These are phyloP conservation scores for Eutypa lata DNA, from an alignment of 2,329 filamentous ascomycete species.

Conservation along the genomic window DNA sequence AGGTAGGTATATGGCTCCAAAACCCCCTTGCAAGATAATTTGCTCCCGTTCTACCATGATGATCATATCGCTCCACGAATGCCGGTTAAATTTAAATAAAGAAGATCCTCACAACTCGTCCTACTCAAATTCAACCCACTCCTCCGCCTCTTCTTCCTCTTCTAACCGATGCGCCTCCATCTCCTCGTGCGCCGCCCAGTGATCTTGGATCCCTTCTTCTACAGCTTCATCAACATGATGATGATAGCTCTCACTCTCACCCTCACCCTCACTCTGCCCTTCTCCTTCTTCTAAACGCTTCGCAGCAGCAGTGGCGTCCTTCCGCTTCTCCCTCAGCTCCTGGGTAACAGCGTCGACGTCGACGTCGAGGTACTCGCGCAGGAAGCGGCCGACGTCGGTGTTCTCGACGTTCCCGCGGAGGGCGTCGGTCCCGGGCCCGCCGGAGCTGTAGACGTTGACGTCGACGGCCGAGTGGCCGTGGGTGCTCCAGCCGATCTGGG, in stretches of 20 bases:
- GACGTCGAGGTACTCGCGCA: slow-evolving; percentile 74
- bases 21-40: too few relatives aligned
- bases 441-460: slow-evolving; percentile 91
- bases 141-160: slow-evolving; percentile 1
- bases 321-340: slow-evolving; percentile 62
- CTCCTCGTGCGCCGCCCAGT: slow-evolving; percentile 24
- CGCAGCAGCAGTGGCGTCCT: slow-evolving; percentile 10
- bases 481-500: slow-evolving; percentile 89
- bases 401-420: slow-evolving; percentile 91
- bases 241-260: not conserved
- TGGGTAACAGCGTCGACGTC: slow-evolving; percentile 76
- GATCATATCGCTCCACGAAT: too few relatives aligned
- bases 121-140: too few relatives aligned
- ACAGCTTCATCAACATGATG: too few relatives aligned
- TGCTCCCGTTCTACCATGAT: too few relatives aligned
- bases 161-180: slow-evolving; percentile 12
- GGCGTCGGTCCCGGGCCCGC: slow-evolving; percentile 58
- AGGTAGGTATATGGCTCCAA: too few relatives aligned
- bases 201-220: slow-evolving; percentile 10
- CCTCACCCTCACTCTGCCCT: slow-evolving; percentile 1
- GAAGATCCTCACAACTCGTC: too few relatives aligned
- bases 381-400: slow-evolving; percentile 82
- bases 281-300: not conserved
- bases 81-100: too few relatives aligned
- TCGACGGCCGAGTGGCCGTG: slow-evolving; percentile 93